Evolutionary conservation across 176 grass and related monocot genomes (phyloP), one percentile per base, ranked within the genome.

Genomic region (Zoysia pacifica): DNA sequence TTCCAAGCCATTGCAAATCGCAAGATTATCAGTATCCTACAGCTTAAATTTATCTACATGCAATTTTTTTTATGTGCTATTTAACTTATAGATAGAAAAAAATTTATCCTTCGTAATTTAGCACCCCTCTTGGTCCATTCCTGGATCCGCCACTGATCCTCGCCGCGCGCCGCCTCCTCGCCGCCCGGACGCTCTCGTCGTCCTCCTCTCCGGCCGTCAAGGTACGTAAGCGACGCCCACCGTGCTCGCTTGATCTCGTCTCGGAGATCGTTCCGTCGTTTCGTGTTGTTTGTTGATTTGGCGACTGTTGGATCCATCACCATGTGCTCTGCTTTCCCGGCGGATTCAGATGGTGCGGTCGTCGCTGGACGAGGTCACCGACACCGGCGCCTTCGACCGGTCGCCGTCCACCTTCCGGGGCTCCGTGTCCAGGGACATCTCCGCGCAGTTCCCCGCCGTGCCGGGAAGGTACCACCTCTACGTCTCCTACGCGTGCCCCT

Each of bases 401-500:
- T 89, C 92, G 60, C 83, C 92, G 69, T 91, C 92, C 10, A 94
- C 89, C 37, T 98, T 98, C 78, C 90, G 92, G 73, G 87, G 89
- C 87, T 94, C 75, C 60, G 82, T 98, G 41, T 94, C 90, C 1
- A 89, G 81, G 42, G 95, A 94, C 41, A 75, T 79, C 80, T 51
- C 80, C 12, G 77, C 94, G 46, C 88, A 65, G 44, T 98, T 94
- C 85, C 88, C 88, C 8, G 83, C 92, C 62, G 89, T 87, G 87
- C 15, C 86, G 10, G 95, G 86, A 7, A 70, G 95, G 77, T 98
- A 97, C 89, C 91, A 98, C 79, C 85, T 98, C 49, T 98, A 97
- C 65, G 91, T 98, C 74, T 98, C 95, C 55, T 98, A 94, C 87
- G 90, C 90, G 37, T 98, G 95, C 76, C 95, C 95, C 42, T 98